These are phyloP conservation scores for Coprinopsis strossmayeri DNA, from an alignment of 768 basidiomycete genomes.

Conservation along the genomic window DNA sequence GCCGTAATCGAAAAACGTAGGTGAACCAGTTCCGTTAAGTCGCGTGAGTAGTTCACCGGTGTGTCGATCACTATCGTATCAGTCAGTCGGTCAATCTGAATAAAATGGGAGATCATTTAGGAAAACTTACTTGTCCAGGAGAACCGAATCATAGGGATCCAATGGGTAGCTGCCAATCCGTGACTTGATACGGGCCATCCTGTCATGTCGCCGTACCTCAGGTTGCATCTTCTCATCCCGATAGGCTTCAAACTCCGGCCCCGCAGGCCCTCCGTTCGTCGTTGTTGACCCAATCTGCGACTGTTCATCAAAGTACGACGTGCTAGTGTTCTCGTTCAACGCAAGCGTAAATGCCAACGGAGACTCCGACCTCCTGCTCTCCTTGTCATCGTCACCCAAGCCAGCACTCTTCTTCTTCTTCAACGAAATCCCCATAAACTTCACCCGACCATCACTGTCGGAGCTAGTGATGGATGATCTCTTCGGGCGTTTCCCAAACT, in stretches of 20 bases:
- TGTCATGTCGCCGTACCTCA: conserved; percentile 11
- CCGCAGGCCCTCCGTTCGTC: conserved; percentile 8
- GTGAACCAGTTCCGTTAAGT: conserved; percentile 45
- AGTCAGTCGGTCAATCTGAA: too few relatives aligned
- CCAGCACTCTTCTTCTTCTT: conserved; percentile 20
- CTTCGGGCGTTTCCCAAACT: conserved; percentile 3
- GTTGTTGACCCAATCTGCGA: conserved; percentile 8
- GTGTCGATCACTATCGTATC: conserved; percentile 49
- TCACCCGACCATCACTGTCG: conserved; percentile 6
- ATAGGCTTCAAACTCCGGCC: conserved; percentile 10
- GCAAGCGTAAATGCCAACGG: conserved; percentile 9
- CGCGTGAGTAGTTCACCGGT: conserved; percentile 46
- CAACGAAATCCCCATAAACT: conserved; percentile 20
- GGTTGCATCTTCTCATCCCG: conserved; percentile 1
- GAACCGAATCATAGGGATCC: conserved; percentile 42
- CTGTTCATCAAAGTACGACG: not conserved
- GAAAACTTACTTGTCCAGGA: conserved; percentile 56
- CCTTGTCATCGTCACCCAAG: too few relatives aligned
- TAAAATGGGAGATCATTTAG: too few relatives aligned
- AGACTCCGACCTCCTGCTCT: conserved; percentile 3
- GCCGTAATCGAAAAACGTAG: conserved; percentile 51
- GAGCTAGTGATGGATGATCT: not conserved
- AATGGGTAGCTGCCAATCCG: conserved; percentile 22
- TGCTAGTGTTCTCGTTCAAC: conserved; percentile 1
- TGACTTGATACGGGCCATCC: conserved; percentile 15